Evolutionary conservation across 208 protist genomes (phyloP).

Genomic region (Zelonia costaricensis): DNA sequence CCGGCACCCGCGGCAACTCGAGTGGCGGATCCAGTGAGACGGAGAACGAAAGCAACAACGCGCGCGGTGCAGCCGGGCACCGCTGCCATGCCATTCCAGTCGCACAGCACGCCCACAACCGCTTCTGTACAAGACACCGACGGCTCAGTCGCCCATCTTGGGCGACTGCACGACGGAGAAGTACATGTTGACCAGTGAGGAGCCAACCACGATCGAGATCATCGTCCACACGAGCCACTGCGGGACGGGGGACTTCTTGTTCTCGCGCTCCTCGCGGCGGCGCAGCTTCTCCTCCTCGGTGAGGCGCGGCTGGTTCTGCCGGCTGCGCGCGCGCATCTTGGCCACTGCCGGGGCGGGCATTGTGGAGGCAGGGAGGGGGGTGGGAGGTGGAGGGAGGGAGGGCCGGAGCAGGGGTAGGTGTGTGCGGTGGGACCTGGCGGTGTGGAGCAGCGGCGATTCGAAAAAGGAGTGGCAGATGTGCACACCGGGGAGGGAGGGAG

Average conservation of each 20-base stretch:
- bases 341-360: constrained; percentile 57
- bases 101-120: too few relatives aligned
- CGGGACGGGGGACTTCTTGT: constrained; percentile 46
- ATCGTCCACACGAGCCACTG: constrained; percentile 60
- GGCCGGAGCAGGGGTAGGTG: too few relatives aligned
- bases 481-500: neutral
- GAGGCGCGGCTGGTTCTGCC: constrained; percentile 47
- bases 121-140: too few relatives aligned
- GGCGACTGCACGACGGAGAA: constrained; percentile 64
- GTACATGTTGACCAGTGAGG: constrained; percentile 73
- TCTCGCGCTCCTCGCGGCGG: constrained; percentile 42
- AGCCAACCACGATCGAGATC: constrained; percentile 71
- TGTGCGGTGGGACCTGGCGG: too few relatives aligned
- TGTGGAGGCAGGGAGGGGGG: neutral
- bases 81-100: too few relatives aligned
- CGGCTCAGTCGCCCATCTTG: constrained; percentile 47
- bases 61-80: too few relatives aligned
- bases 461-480: neutral
- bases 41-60: too few relatives aligned
- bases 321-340: constrained; percentile 61
- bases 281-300: constrained; percentile 61
- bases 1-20: too few relatives aligned
- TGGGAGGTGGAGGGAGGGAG: neutral
- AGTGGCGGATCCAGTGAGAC: too few relatives aligned
- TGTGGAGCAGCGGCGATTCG: too few relatives aligned